These are phyloP conservation scores for Fusarium staphyleae DNA, from an alignment of 2,329 filamentous ascomycete species.

Conservation along the genomic window DNA sequence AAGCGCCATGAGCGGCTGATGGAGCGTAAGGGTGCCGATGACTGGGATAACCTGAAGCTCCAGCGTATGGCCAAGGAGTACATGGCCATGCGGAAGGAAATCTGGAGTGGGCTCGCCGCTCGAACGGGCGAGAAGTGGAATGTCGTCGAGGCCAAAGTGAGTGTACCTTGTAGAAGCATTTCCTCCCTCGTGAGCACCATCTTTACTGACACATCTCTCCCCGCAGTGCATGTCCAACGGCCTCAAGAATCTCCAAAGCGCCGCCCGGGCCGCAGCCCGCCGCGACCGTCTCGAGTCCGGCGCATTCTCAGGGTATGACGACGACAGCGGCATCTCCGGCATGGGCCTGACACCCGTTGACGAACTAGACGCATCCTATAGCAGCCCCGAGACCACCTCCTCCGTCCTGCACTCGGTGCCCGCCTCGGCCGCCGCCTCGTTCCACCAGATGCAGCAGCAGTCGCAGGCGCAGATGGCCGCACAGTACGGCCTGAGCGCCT, in stretches of 20 bases:
- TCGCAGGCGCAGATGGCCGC: conserved; percentile 10
- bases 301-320: conserved; percentile 61
- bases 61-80: conserved; percentile 80
- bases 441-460: conserved; percentile 41
- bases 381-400: conserved; percentile 59
- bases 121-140: conserved; percentile 84
- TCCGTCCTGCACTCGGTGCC: conserved; percentile 52
- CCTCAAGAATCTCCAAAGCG: conserved; percentile 78
- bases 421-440: conserved; percentile 47
- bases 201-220: conserved; percentile 1
- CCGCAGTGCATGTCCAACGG: conserved; percentile 82
- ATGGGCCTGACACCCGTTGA: conserved; percentile 66
- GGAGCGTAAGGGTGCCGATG: conserved; percentile 75
- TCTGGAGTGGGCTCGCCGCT: conserved; percentile 79
- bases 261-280: conserved; percentile 69
- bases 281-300: conserved; percentile 66
- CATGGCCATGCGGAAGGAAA: conserved; percentile 79
- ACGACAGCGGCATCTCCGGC: conserved; percentile 75
- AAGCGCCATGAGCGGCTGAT: conserved; percentile 87
- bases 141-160: conserved; percentile 68
- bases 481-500: conserved; percentile 17
- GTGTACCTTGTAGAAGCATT: too few relatives aligned
- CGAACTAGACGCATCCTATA: conserved; percentile 65
- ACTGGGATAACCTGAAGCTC: conserved; percentile 80
- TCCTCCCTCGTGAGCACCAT: accelerated